A percentile compares a stretch with the other conserved stretches of the same genome.
These are phyloP conservation scores for Trichophaea hybrida DNA, from an alignment of 2,329 filamentous ascomycete species.

Conservation along the genomic window DNA sequence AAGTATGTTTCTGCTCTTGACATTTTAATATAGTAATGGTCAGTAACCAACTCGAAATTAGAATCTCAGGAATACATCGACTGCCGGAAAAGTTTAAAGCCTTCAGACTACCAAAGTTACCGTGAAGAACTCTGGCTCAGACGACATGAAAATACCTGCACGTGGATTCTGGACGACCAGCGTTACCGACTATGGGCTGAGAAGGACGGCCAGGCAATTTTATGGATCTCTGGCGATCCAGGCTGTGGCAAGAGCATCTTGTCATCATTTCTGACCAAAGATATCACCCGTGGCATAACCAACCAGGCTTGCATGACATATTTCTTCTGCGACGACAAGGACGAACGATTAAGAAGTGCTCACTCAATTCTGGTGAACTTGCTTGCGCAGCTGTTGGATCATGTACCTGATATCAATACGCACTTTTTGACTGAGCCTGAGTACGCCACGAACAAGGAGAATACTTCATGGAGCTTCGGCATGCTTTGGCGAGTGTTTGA, in stretches of 20 bases:
- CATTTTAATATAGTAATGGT: background rate
- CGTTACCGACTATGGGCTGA: background rate
- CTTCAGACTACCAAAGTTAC: background rate
- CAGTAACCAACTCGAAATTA: background rate
- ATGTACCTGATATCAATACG: background rate
- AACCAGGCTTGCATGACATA: slow-evolving; percentile 1
- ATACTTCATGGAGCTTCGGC: slow-evolving; percentile 2
- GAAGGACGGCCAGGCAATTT: slow-evolving; percentile 3
- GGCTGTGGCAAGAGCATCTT: slow-evolving; percentile 10
- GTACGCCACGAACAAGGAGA: background rate
- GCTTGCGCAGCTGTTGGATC: slow-evolving; percentile 3
- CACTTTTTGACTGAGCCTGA: background rate
- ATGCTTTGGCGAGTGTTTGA: slow-evolving; percentile 11
- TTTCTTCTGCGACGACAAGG: slow-evolving; percentile 13
- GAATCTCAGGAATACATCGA: background rate
- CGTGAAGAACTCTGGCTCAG: slow-evolving; percentile 1
- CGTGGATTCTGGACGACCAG: background rate
- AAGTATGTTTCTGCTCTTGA: background rate
- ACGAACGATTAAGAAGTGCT: slow-evolving; percentile 6
- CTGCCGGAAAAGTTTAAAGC: slow-evolving; percentile 1
- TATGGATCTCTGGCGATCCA: slow-evolving; percentile 10
- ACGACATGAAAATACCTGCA: background rate
- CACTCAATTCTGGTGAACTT: slow-evolving; percentile 3
- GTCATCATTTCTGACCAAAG: background rate
- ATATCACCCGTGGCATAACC: background rate